Percentiles rank a stretch among this genome's conserved stretches.
Evolutionary conservation across 1,284 basidiomycete genomes (phyloP).

Genomic region (Ceratobasidium sp.): DNA sequence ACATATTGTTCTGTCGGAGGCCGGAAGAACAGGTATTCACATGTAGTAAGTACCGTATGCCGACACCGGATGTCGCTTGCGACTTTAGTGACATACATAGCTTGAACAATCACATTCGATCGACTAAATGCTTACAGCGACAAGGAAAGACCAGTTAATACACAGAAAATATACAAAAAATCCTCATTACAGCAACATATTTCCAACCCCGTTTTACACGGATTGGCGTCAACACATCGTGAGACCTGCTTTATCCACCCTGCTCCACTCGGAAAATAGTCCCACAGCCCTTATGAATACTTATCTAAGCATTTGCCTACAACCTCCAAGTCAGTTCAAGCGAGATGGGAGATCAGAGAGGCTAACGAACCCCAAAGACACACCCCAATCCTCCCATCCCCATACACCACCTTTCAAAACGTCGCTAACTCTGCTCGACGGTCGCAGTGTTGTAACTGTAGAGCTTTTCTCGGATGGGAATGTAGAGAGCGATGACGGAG

Average conservation of each 20-base stretch:
- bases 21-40: too few relatives aligned
- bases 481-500: not conserved
- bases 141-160: constrained; percentile 3
- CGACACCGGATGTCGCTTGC: too few relatives aligned
- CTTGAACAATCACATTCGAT: too few relatives aligned
- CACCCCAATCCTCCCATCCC: constrained; percentile 41
- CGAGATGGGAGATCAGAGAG: not conserved
- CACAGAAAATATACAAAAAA: not conserved
- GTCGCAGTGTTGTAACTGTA: too few relatives aligned
- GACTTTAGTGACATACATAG: too few relatives aligned
- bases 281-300: not conserved
- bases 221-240: constrained; percentile 1
- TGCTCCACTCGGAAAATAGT: not conserved
- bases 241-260: not conserved
- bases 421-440: too few relatives aligned
- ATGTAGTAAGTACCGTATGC: too few relatives aligned
- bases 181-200: too few relatives aligned
- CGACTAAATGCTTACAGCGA: not conserved
- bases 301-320: constrained; percentile 31
- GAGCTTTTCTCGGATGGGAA: too few relatives aligned
- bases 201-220: not conserved
- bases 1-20: too few relatives aligned
- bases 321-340: not conserved
- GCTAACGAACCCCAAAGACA: constrained; percentile 25
- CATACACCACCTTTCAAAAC: constrained; percentile 22